Evolutionary conservation across 2,329 filamentous ascomycete genomes (phyloP).

Genomic region (Alternaria dauci): DNA sequence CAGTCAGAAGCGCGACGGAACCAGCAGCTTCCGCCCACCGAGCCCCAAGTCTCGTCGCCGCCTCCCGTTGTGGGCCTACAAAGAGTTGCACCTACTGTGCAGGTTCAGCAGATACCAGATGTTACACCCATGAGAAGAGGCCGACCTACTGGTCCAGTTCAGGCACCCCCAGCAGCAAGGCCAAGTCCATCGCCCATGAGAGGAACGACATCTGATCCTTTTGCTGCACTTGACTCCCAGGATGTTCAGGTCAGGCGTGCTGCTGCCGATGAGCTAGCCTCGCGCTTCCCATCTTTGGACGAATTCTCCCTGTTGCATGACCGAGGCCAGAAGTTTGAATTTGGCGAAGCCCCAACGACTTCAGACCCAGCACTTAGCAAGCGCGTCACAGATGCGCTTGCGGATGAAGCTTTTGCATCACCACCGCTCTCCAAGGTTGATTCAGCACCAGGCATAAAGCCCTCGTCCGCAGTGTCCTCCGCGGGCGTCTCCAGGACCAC

Average conservation of each 20-base stretch:
- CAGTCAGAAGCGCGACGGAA: conserved; percentile 69
- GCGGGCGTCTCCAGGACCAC: conserved; percentile 42
- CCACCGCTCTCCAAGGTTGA: conserved; percentile 44
- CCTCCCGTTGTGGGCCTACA: conserved; percentile 78
- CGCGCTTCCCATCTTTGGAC: conserved; percentile 87
- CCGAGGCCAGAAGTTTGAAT: conserved; percentile 82
- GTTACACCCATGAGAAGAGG: conserved; percentile 95
- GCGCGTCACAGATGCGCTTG: conserved; percentile 76
- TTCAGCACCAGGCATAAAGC: conserved; percentile 39
- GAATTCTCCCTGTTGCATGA: conserved; percentile 93
- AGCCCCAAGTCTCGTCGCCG: conserved; percentile 59
- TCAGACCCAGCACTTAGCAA: conserved; percentile 64
- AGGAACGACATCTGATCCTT: conserved; percentile 79
- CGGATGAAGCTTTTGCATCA: conserved; percentile 81
- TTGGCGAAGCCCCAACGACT: conserved; percentile 60
- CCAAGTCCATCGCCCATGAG: conserved; percentile 74
- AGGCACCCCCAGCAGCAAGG: conserved; percentile 57
- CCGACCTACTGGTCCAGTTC: conserved; percentile 67
- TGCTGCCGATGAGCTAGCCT: conserved; percentile 79
- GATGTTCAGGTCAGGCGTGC: conserved; percentile 57
- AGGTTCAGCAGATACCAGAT: conserved; percentile 80
- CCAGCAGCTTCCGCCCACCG: conserved; percentile 66
- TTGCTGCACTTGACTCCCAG: conserved; percentile 83
- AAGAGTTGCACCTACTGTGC: conserved; percentile 76
- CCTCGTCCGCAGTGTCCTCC: conserved; percentile 42